A percentile compares a stretch with the other conserved stretches of the same genome.
Conservation (phyloP, 1,284 basidiomycete genomes). For the Phellinidium pouzarii region DNA sequence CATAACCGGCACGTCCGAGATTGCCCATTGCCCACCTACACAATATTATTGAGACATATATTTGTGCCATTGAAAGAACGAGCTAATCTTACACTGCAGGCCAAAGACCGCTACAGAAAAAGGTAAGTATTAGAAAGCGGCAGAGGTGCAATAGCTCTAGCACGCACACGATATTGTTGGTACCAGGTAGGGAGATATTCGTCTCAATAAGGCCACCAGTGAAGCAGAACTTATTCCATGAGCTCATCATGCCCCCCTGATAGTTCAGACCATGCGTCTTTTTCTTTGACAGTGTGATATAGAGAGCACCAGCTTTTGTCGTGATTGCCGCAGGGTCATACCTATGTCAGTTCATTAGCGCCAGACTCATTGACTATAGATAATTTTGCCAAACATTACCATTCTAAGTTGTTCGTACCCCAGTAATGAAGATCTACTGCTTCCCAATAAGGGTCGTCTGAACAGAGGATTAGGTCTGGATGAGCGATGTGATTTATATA, state of each 20-base stretch:
- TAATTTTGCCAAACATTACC: conserved; percentile 36
- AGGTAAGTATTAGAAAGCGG: conserved; percentile 17
- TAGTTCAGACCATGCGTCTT: conserved; percentile 70
- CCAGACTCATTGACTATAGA: background rate
- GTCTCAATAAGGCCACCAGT: conserved; percentile 75
- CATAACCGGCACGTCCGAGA: conserved; percentile 52
- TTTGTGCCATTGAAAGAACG: too few species aligned
- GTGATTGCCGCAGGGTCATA: conserved; percentile 76
- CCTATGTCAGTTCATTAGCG: conserved; percentile 1
- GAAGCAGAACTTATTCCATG: conserved; percentile 95
- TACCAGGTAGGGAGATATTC: conserved; percentile 78
- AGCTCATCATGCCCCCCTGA: conserved; percentile 62
- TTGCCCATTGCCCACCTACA: conserved; percentile 44
- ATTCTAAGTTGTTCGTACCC: conserved; percentile 52
- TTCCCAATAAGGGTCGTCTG: conserved; percentile 61
- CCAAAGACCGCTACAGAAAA: conserved; percentile 38
- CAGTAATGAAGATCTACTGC: conserved; percentile 51
- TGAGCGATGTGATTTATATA: conserved; percentile 40
- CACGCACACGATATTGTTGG: conserved; percentile 34
- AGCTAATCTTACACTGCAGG: conserved; percentile 42
- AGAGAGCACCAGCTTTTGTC: conserved; percentile 72
- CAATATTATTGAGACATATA: conserved; percentile 8
- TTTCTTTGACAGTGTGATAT: conserved; percentile 69
- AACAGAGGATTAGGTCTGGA: conserved; percentile 33
- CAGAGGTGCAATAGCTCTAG: background rate